Evolutionary conservation across 1,139 yeast species (phyloP).

Genomic region (Hemisphaericaspora subhashii): DNA sequence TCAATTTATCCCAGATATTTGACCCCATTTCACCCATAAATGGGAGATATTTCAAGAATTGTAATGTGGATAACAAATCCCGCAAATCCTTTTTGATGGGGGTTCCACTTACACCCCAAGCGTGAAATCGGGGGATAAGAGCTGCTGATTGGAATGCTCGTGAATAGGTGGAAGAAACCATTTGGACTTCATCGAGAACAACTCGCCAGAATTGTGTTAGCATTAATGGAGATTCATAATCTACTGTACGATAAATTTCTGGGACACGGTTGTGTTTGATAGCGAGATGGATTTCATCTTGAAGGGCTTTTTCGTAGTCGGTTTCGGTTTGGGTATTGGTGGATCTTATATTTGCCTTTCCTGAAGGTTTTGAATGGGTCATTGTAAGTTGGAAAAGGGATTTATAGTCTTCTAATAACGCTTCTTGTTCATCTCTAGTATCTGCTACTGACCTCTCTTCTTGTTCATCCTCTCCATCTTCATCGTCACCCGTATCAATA

Average conservation of each 20-base stretch:
- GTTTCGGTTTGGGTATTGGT: slow-evolving; percentile 24
- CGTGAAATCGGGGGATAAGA: slow-evolving; percentile 77
- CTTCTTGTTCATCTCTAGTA: slow-evolving; percentile 7
- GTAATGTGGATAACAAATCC: slow-evolving; percentile 70
- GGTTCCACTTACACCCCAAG: slow-evolving; percentile 98
- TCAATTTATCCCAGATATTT: slow-evolving; percentile 35
- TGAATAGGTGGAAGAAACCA: slow-evolving; percentile 75
- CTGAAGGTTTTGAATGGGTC: slow-evolving; percentile 27
- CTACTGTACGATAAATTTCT: slow-evolving; percentile 29
- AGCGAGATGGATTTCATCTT: slow-evolving; percentile 37
- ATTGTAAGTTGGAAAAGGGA: slow-evolving; percentile 32
- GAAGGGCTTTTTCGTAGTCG: slow-evolving; percentile 37
- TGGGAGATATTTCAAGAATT: slow-evolving; percentile 68
- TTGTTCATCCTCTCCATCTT: slow-evolving; percentile 9
- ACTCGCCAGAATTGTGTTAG: slow-evolving; percentile 88
- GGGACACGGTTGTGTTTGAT: slow-evolving; percentile 31
- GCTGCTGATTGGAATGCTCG: slow-evolving; percentile 80
- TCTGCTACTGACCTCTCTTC: slow-evolving; percentile 3
- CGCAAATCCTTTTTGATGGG: slow-evolving; percentile 68
- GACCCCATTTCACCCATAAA: slow-evolving; percentile 47
- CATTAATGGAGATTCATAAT: slow-evolving; percentile 80
- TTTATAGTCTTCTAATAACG: slow-evolving; percentile 24
- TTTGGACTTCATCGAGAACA: slow-evolving; percentile 89
- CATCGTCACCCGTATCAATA: slow-evolving; percentile 15
- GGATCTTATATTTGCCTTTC: slow-evolving; percentile 27